Evolutionary conservation across 2,329 filamentous ascomycete species (phyloP).

Genomic region (Fusarium cicatricum): DNA sequence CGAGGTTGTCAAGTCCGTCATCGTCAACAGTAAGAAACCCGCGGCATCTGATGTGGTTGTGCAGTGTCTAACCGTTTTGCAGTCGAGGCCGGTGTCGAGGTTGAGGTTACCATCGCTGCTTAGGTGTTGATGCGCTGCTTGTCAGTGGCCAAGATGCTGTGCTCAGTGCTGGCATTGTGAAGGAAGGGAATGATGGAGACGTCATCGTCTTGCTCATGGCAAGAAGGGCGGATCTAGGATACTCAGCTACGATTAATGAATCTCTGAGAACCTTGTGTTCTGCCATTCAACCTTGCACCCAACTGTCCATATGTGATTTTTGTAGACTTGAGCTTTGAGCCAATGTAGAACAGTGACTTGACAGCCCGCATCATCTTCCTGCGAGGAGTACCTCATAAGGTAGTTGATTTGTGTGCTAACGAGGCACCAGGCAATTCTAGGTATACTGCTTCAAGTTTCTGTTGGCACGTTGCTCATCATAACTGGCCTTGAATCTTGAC

Average conservation of each 20-base stretch:
- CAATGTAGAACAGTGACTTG: too few species aligned
- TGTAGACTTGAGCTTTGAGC: not conserved
- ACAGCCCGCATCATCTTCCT: too few species aligned
- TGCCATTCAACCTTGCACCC: constrained; percentile 11
- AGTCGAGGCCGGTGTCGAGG: constrained; percentile 88
- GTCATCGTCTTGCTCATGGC: constrained; percentile 20
- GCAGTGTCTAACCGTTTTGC: constrained; percentile 18
- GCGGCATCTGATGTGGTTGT: not conserved
- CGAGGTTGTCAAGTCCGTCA: constrained; percentile 97
- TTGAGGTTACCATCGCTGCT: constrained; percentile 90
- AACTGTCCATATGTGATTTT: not conserved
- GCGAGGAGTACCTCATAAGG: too few species aligned
- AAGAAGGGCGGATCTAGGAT: constrained; percentile 33
- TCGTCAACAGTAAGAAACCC: constrained; percentile 74
- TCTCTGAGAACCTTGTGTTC: constrained; percentile 33
- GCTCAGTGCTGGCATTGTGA: constrained; percentile 31
- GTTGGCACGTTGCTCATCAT: too few species aligned
- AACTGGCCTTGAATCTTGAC: too few species aligned
- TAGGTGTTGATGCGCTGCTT: constrained; percentile 26
- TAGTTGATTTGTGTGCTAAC: too few species aligned
- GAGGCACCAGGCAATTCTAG: too few species aligned
- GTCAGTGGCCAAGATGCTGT: constrained; percentile 13
- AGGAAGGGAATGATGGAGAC: constrained; percentile 35
- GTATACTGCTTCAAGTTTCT: too few species aligned
- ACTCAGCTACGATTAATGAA: constrained; percentile 36